These are phyloP conservation scores for Fusarium heterosporum DNA, from an alignment of 2,329 filamentous ascomycete genomes.

Conservation along the genomic window DNA sequence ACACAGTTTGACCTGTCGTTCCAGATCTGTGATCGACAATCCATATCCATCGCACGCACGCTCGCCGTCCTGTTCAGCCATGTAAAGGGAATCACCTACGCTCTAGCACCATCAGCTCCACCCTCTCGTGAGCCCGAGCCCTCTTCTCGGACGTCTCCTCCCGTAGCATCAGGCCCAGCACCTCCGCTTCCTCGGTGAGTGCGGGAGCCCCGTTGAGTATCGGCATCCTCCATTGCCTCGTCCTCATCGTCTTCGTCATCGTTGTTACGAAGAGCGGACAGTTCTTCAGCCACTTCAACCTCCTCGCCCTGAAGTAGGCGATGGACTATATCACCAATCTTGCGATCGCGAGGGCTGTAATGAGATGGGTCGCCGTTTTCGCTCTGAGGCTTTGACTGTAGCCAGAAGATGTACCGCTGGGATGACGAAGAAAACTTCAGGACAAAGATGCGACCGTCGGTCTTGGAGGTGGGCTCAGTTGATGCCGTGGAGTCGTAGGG, in stretches of 20 bases:
- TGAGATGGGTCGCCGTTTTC: conserved; percentile 75
- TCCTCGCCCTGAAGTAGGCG: conserved; percentile 88
- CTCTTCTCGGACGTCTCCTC: conserved; percentile 91
- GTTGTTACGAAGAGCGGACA: conserved; percentile 70
- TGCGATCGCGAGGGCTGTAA: conserved; percentile 87
- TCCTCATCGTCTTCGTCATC: conserved; percentile 67
- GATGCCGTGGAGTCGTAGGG: conserved; percentile 76
- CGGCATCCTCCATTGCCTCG: conserved; percentile 68
- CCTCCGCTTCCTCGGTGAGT: conserved; percentile 76
- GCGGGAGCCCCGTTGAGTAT: conserved; percentile 70
- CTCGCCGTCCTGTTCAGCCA: conserved; percentile 45
- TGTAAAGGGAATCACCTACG: conserved; percentile 79
- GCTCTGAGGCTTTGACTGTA: conserved; percentile 89
- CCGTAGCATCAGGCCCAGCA: conserved; percentile 86
- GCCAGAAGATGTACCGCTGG: conserved; percentile 93
- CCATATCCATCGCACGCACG: conserved; percentile 38
- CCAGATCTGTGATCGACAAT: conserved; percentile 39
- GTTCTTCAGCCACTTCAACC: conserved; percentile 79
- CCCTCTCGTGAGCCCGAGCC: conserved; percentile 90
- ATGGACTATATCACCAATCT: conserved; percentile 90
- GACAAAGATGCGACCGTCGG: conserved; percentile 90
- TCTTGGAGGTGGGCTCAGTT: conserved; percentile 69
- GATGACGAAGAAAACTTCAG: conserved; percentile 95
- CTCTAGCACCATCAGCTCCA: conserved; percentile 96
- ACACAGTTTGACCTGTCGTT: conserved; percentile 48